Conservation (phyloP, 257 asterid species). For the Penstemon eatonii region DNA sequence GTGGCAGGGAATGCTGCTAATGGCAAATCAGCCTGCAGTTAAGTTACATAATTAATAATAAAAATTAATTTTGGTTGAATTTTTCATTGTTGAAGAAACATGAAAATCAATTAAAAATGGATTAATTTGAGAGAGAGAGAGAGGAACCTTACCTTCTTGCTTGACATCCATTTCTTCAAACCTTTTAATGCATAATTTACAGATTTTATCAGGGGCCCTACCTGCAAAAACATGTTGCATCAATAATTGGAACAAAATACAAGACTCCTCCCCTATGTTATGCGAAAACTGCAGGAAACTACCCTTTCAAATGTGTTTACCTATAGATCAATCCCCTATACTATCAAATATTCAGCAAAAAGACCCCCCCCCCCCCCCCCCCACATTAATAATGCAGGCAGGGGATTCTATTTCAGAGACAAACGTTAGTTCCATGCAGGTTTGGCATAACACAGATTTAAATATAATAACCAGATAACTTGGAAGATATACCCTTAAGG, state of each 20-base stretch:
- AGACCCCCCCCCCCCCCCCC: too few relatives aligned
- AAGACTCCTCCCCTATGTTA: too few relatives aligned
- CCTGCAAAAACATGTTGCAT: constrained; percentile 35
- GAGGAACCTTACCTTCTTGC: constrained; percentile 64
- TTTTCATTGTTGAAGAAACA: neutral
- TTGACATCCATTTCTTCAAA: constrained; percentile 68
- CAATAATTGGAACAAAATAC: neutral
- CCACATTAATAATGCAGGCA: too few relatives aligned
- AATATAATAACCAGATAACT: too few relatives aligned
- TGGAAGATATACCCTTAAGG: too few relatives aligned
- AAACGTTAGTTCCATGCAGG: too few relatives aligned
- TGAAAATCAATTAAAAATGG: neutral
- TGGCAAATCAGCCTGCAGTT: constrained; percentile 64
- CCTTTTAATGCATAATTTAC: constrained; percentile 47
- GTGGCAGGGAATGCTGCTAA: constrained; percentile 70
- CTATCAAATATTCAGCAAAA: too few relatives aligned
- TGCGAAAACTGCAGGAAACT: too few relatives aligned
- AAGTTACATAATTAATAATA: neutral
- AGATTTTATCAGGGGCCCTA: constrained; percentile 65
- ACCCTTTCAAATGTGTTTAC: too few relatives aligned
- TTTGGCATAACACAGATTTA: too few relatives aligned
- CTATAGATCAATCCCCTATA: too few relatives aligned
- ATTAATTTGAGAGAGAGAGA: neutral
- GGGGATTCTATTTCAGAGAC: too few relatives aligned
- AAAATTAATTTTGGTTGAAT: neutral